A percentile compares a stretch with the other conserved stretches of the same genome.
phyloP scores from a whole-genome alignment of 192 early-diverging fungal species.

The Umbelopsis sp. region DNA sequence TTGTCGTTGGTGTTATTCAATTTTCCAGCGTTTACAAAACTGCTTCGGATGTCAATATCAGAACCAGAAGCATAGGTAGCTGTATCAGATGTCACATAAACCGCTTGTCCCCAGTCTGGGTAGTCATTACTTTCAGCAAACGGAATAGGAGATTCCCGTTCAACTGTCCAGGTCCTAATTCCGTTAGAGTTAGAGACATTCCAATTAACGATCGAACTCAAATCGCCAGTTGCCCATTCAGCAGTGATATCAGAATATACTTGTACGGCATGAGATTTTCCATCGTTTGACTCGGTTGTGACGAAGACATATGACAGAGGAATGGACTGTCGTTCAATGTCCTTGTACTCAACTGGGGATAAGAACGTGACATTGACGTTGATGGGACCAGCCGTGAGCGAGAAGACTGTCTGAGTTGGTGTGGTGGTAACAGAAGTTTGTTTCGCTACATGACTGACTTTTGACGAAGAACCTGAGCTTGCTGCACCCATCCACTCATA shows the following conservation, averaged over 20 bases:
- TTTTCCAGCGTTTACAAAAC: neutral
- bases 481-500: conserved; percentile 16
- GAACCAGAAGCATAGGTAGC: conserved; percentile 10
- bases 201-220: neutral
- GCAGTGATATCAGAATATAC: conserved; percentile 11
- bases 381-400: conserved; percentile 1
- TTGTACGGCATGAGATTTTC: conserved; percentile 8
- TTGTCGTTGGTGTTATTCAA: conserved; percentile 7
- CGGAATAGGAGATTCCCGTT: neutral
- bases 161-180: neutral
- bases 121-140: conserved; percentile 13
- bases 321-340: conserved; percentile 2
- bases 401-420: conserved; percentile 7
- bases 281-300: conserved; percentile 1
- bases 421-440: conserved; percentile 5
- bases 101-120: conserved; percentile 12
- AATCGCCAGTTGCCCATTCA: conserved; percentile 12
- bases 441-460: neutral
- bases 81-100: neutral
- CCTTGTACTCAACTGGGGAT: neutral
- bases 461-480: neutral
- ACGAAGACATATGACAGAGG: conserved; percentile 9
- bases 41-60: conserved; percentile 5
- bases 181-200: neutral
- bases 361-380: conserved; percentile 4